Conservation (phyloP, 768 basidiomycete genomes). For the Lactifluus echinatus region DNA sequence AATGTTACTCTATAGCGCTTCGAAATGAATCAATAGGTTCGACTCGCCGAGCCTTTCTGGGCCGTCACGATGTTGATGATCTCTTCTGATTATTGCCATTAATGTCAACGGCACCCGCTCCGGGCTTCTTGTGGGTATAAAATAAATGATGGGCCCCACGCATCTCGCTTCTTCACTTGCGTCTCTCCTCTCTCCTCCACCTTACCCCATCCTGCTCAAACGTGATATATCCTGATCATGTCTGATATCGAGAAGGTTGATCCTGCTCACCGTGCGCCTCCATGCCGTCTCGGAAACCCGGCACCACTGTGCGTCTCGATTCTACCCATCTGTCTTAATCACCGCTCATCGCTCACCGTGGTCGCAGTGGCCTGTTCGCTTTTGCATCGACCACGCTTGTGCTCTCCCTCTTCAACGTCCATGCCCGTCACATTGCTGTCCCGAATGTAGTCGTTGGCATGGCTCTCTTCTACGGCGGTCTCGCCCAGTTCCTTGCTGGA, state of each 20-base stretch:
- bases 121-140: no score
- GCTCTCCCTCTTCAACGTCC: slow-evolving; percentile 64
- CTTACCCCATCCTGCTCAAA: not conserved
- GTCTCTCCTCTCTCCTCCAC: not conserved
- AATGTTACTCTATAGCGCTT: no score
- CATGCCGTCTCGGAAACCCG: slow-evolving; percentile 46
- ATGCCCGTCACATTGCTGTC: slow-evolving; percentile 41
- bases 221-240: slow-evolving; percentile 27
- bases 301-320: slow-evolving; percentile 40
- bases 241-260: slow-evolving; percentile 31
- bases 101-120: no score
- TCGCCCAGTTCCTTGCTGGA: slow-evolving; percentile 79
- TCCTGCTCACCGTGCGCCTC: not conserved
- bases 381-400: slow-evolving; percentile 83
- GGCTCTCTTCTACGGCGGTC: slow-evolving; percentile 79
- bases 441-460: slow-evolving; percentile 79
- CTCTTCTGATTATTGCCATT: no score
- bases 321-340: no score
- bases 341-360: slow-evolving; percentile 49
- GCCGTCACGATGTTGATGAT: no score
- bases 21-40: no score
- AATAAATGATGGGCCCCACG: no score
- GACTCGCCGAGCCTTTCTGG: no score
- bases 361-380: slow-evolving; percentile 74
- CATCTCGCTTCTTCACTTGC: no score